Base-by-base conservation (phyloP, 306 rosid genomes). In the Sicyos edulis region DNA sequence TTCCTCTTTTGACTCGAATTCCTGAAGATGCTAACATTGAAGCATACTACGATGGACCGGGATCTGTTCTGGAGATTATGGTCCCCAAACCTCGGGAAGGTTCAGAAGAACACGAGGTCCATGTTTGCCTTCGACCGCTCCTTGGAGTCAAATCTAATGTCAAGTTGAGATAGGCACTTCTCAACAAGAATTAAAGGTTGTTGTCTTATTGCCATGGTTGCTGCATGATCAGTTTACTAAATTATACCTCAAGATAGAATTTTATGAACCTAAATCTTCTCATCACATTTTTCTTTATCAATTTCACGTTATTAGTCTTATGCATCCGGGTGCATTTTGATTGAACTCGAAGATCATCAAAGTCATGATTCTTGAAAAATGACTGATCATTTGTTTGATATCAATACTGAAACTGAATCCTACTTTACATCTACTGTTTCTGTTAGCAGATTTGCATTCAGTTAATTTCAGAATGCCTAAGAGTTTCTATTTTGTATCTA, bases 31-130 rank as follows among this genome's bases (percentile, higher is more conserved):
- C 96, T 73, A 84, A 88, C 49, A 82, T 92, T 14, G 98, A 92
- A 82, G 98, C 98, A 21, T 90, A 88, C 67, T 90, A 86, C n/a
- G 96, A 90, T 10, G 96, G 89, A 19, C 96, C 98, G 53, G 96
- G 96, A 61, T 90, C 98, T 0, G 85, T 83, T 62, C 96, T 92
- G 10, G 98, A 92, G 88, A 90, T 92, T 77, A 78, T 90, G 91
- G 98, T 90, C 70, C 98, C 96, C 51, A 92, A 90, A 75, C 96
- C 83, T 62, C 91, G 85, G 0, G 85, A 73, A 0, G 92, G 95
- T 55, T 88, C 92, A 5, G 96, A 88, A 83, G 98, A 92, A 80
- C 98, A 92, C 63, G 96, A 92, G 85, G 96, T 92, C 75, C 96
- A 89, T 7, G 96, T 92, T 49, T 92, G 96, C 88, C 92, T 90